These are phyloP conservation scores for Salix arbutifolia DNA, from an alignment of 345 rosid genomes.

Conservation along the genomic window DNA sequence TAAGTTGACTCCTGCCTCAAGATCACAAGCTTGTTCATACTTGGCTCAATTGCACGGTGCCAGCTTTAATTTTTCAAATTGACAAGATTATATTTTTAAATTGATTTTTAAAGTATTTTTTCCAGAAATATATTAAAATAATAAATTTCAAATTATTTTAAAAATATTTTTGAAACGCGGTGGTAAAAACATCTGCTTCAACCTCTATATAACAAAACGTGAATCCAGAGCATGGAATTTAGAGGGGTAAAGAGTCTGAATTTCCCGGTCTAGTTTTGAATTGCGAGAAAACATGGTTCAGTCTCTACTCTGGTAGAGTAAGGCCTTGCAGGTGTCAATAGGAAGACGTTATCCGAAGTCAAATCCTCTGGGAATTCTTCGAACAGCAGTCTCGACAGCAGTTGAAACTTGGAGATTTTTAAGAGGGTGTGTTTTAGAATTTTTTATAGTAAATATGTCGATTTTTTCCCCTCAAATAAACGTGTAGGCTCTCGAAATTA, in stretches of 20 bases:
- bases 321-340: background rate
- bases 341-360: background rate
- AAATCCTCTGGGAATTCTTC: background rate
- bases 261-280: background rate
- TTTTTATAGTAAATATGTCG: too few species aligned
- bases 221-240: background rate
- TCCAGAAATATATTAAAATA: too few species aligned
- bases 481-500: too few species aligned
- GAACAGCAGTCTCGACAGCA: too few species aligned
- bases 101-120: too few species aligned
- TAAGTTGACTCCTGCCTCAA: background rate
- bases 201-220: background rate
- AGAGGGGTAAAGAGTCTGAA: background rate
- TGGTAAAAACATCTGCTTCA: background rate
- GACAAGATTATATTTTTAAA: too few species aligned
- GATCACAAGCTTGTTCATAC: constrained; percentile 14
- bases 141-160: too few species aligned
- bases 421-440: too few species aligned
- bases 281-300: background rate
- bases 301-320: background rate
- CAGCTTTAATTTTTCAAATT: background rate
- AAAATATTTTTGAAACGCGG: too few species aligned
- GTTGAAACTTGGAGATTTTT: too few species aligned
- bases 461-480: too few species aligned
- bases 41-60: background rate